Percentiles rank a stretch among this genome's conserved stretches.
Evolutionary conservation across 2,329 filamentous ascomycete genomes (phyloP).

Genomic region (Boeremia lycopersici): DNA sequence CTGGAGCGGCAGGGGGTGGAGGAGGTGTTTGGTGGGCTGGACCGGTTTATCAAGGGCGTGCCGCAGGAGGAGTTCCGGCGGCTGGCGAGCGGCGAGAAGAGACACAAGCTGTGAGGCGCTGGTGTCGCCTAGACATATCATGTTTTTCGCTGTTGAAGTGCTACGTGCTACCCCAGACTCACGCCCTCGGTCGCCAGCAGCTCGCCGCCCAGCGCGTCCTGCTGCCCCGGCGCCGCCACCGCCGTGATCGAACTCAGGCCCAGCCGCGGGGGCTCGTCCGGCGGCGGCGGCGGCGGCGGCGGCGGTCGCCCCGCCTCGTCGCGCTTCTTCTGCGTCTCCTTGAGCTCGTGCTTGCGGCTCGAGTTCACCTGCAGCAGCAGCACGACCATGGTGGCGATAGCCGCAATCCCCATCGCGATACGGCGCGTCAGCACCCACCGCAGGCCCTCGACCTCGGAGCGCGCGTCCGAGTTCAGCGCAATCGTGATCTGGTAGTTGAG

Average conservation of each 20-base stretch:
- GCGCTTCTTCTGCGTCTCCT: conserved; percentile 49
- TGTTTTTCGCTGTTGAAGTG: no score
- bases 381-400: conserved; percentile 14
- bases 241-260: background rate
- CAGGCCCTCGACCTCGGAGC: conserved; percentile 88
- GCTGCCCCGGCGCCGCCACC: conserved; percentile 4
- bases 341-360: conserved; percentile 40
- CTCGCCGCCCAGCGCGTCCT: conserved; percentile 38
- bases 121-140: no score
- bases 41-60: conserved; percentile 77
- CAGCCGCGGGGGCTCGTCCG: background rate
- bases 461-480: conserved; percentile 83
- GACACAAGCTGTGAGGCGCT: conserved; percentile 84
- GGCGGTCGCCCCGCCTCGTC: conserved; percentile 23
- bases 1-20: conserved; percentile 78
- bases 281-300: conserved; percentile 2
- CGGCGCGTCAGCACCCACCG: conserved; percentile 79
- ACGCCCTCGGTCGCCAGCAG: conserved; percentile 42
- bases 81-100: conserved; percentile 86
- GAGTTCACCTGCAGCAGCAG: conserved; percentile 14
- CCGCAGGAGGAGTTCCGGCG: conserved; percentile 90
- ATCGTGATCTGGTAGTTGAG: conserved; percentile 97
- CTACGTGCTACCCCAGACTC: conserved; percentile 39
- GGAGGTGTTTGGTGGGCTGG: conserved; percentile 85
- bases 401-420: conserved; percentile 59